Base-by-base conservation (phyloP, 2,329 filamentous ascomycete genomes). In the Fusarium caatingaense region DNA sequence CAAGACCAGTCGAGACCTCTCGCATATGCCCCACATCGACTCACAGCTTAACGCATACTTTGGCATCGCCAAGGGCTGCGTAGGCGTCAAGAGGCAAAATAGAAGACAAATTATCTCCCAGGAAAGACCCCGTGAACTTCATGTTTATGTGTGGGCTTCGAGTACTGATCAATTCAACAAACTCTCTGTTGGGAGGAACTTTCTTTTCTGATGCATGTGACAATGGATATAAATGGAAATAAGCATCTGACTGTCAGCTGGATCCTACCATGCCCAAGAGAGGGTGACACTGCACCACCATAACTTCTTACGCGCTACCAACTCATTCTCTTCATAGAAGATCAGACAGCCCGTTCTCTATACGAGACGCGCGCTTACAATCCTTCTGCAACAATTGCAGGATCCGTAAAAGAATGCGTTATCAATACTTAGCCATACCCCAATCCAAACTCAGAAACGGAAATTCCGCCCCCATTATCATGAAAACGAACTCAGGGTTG, bases 401-500 rank as follows among this genome's bases (percentile, higher is more conserved):
- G 6, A 2, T 18, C 5, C 6, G 11, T 20, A 6, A 18, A 20
- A 12, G 3, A 6, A 44, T 23, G 18, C 12, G 9, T 18, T 18
- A 12, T 4, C 0, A 20, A 7, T 15, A 10, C 20, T 27, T 5
- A 18, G 7, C 4, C 9, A 23, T 1, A 18, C 16, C 7, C 4
- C 3, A 42, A 3, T 4, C 7, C 2, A 2, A 15, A 21, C 10
- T 3, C 1, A 15, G 9, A 15, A 8, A 18, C 10, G 13, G 23
- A 13, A 20, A 9, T 6, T 28, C 27, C 11, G 16, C 15, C 23
- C 25, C 41, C 20, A 9, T 48, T 6, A 32, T 30, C 32, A 12
- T 4, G 8, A 11, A 15, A n/a, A 30, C 9, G 1, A 21, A 5
- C 12, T 47, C n/a, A 40, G n/a, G 15, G 13, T 64, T 42, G 21